A percentile compares a stretch with the other conserved stretches of the same genome.
These are phyloP conservation scores for Endothia cerciana DNA, from an alignment of 2,329 filamentous ascomycete species.

Conservation along the genomic window DNA sequence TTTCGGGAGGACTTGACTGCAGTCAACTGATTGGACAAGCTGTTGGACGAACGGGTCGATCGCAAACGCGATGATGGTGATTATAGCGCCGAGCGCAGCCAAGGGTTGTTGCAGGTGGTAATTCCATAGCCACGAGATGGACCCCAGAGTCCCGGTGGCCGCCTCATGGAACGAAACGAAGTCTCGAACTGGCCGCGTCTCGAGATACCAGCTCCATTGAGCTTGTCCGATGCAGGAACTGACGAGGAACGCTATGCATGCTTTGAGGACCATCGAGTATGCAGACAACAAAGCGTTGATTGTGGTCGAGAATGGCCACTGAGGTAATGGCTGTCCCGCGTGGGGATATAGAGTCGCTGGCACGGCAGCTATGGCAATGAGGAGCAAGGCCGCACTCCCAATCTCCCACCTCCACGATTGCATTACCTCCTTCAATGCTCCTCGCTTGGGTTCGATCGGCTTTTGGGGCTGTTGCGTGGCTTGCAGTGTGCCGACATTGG, in stretches of 20 bases:
- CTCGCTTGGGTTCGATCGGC: not conserved
- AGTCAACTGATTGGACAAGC: constrained; percentile 7
- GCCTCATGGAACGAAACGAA: constrained; percentile 1
- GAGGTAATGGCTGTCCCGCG: constrained; percentile 12
- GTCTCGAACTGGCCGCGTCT: constrained; percentile 13
- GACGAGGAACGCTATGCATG: constrained; percentile 7
- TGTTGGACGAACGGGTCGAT: constrained; percentile 25
- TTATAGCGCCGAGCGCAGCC: constrained; percentile 2
- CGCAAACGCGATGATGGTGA: constrained; percentile 8
- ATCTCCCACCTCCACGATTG: not conserved
- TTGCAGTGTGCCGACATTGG: not conserved
- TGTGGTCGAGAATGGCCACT: constrained; percentile 13
- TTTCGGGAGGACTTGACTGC: not conserved
- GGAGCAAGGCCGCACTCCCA: constrained; percentile 3
- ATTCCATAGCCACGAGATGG: not conserved
- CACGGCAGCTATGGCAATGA: constrained; percentile 6
- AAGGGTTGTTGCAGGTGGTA: constrained; percentile 9
- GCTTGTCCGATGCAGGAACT: constrained; percentile 15
- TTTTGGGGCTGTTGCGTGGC: not conserved
- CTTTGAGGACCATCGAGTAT: constrained; percentile 10
- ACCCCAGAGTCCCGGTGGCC: not conserved
- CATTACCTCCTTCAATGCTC: not conserved
- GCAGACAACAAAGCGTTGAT: constrained; percentile 18
- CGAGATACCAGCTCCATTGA: constrained; percentile 20
- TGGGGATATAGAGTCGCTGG: constrained; percentile 11